A percentile compares a stretch with the other conserved stretches of the same genome.
phyloP scores from a whole-genome alignment of 768 basidiomycete genomes.

The Pleurotus ostreatus region DNA sequence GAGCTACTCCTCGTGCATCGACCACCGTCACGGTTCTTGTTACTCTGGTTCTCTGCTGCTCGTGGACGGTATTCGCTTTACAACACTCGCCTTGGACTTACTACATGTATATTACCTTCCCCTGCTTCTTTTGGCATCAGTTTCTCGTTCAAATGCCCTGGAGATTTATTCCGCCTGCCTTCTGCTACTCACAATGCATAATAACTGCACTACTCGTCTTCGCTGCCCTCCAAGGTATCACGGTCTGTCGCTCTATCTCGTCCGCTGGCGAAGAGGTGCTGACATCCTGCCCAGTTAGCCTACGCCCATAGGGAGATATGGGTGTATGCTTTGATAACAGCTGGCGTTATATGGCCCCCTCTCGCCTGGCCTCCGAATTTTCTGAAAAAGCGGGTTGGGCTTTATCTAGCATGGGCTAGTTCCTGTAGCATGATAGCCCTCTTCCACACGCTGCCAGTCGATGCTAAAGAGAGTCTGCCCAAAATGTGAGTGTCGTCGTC shows the following conservation, averaged over 20 bases:
- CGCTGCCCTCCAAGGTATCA: constrained; percentile 60
- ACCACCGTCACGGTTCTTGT: constrained; percentile 16
- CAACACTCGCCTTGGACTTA: constrained; percentile 69
- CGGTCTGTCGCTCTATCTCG: constrained; percentile 27
- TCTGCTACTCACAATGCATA: too few species aligned
- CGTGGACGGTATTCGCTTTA: constrained; percentile 48
- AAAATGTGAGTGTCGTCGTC: constrained; percentile 47
- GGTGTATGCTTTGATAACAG: constrained; percentile 56
- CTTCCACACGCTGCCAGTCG: constrained; percentile 71
- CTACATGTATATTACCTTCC: constrained; percentile 72
- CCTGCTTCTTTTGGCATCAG: constrained; percentile 73
- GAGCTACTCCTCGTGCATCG: neutral
- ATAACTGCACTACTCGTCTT: constrained; percentile 25
- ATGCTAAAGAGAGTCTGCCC: constrained; percentile 59
- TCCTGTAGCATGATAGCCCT: constrained; percentile 53
- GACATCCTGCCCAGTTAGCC: constrained; percentile 40
- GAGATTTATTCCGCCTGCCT: too few species aligned
- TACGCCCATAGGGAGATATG: constrained; percentile 71
- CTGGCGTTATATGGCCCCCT: constrained; percentile 66
- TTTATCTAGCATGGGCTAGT: constrained; percentile 39
- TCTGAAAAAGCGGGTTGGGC: constrained; percentile 17
- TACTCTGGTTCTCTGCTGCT: constrained; percentile 24
- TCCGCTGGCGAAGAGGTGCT: neutral
- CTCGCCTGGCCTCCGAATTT: constrained; percentile 39
- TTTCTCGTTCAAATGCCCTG: constrained; percentile 31